Base-by-base conservation (phyloP, 2,329 filamentous ascomycete species). In the Herpotrichia juniperi region DNA sequence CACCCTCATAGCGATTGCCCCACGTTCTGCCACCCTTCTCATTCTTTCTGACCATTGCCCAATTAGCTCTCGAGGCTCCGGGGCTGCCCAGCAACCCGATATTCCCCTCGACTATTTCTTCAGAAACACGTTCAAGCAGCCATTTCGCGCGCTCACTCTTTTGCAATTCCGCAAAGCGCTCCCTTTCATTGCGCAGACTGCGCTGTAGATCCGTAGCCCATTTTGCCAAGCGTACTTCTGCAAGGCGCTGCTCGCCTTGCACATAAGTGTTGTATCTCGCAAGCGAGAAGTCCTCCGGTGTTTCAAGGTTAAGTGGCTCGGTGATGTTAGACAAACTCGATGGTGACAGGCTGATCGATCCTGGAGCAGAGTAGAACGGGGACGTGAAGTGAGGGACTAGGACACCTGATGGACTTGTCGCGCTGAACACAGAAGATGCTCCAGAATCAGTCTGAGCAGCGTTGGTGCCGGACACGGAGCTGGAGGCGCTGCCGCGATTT, bases 121-220 rank as follows among this genome's bases (percentile, higher is more conserved):
- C 78, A 6, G 88, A 81, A 56, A 87, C 87, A 64, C 90, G 87
- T 17, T 84, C 83, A 1, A 91, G 76, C 26, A 91, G 78, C 88
- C 89, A 92, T 24, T 86, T 77, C 3, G 86, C 85, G 30, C 87
- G 77, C 67, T 92, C 85, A 19, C 79, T 82, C 19, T 81, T 65
- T 31, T 75, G 79, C 0, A 90, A 75, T 7, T 81, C 77, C 54
- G 89, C 86, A 55, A 87, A 93, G 58, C 85, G 78, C 24, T 84
- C 82, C n/a, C 86, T 83, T 69, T 94, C 91, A 51, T 87, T 87
- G 24, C 86, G 82, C 1, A 94, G 78, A 64, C 88, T 91, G 50
- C 85, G 84, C 68, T 96, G 90, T 0, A 96, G 79, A 62, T 94
- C 89, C 7, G 86, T 83, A 0, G 91, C 91, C 91, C 91, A 96